Evolutionary conservation across 768 basidiomycete species (phyloP).

Genomic region (Tricholoma furcatifolium): DNA sequence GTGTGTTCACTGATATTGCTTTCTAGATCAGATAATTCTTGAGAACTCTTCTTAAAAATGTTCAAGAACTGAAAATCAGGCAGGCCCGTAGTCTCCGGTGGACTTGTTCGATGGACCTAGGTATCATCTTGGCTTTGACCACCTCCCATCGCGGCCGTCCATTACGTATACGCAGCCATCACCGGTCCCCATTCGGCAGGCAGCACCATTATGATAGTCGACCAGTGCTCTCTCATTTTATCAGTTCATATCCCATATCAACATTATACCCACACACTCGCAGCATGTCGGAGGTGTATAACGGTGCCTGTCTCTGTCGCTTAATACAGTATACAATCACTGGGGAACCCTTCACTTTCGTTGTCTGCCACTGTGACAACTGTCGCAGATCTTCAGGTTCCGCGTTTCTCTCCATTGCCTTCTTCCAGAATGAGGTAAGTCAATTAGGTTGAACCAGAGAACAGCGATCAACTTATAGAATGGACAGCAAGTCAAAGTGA

Average conservation of each 20-base stretch:
- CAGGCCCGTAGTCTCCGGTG: slow-evolving; percentile 12
- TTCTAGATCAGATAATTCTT: no score
- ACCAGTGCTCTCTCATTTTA: no score
- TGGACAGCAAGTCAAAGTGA: slow-evolving; percentile 21
- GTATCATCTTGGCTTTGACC: background rate
- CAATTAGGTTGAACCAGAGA: background rate
- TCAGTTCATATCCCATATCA: no score
- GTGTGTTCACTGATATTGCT: no score
- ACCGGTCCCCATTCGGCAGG: no score
- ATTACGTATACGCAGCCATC: slow-evolving; percentile 21
- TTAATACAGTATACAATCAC: slow-evolving; percentile 14
- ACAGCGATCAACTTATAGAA: no score
- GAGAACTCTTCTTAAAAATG: no score
- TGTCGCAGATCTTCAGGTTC: slow-evolving; percentile 25
- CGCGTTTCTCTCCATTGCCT: slow-evolving; percentile 24
- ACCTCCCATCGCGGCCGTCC: slow-evolving; percentile 10
- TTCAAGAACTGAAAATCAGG: background rate
- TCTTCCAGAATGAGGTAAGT: slow-evolving; percentile 23
- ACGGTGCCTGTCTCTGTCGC: slow-evolving; percentile 15
- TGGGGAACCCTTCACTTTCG: slow-evolving; percentile 19
- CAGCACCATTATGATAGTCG: no score
- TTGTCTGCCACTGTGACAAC: slow-evolving; percentile 23
- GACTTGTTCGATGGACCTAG: slow-evolving; percentile 19
- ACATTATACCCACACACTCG: background rate
- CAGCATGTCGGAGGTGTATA: slow-evolving; percentile 8